A percentile compares a stretch with the other conserved stretches of the same genome.
Conservation (phyloP, 2,329 filamentous ascomycete species). For the Falciphora oryzae region DNA sequence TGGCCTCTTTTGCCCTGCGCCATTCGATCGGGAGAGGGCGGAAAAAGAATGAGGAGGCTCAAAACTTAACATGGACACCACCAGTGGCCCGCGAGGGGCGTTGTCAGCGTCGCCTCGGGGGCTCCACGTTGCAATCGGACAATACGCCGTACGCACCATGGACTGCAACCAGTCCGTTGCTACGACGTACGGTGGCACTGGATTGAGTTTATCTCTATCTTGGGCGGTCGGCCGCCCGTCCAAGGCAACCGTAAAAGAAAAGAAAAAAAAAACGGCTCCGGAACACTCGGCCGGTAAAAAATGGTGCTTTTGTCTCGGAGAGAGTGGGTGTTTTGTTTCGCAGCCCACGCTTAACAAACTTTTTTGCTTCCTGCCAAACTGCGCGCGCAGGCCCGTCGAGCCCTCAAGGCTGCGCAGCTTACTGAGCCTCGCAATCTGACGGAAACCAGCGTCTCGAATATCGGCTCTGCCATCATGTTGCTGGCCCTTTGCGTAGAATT, state of each 20-base stretch:
- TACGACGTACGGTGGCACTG: background rate
- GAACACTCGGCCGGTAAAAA: background rate
- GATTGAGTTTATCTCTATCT: background rate
- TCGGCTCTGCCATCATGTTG: background rate
- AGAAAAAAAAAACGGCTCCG: background rate
- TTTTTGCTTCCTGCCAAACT: background rate
- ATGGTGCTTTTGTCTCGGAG: background rate
- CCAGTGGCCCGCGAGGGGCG: too few species aligned
- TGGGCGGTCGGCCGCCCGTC: too few species aligned
- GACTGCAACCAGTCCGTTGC: background rate
- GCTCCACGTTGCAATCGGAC: background rate
- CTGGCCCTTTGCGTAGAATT: background rate
- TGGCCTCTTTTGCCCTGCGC: background rate
- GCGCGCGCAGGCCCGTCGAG: background rate
- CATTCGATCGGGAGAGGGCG: background rate
- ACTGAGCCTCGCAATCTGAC: background rate
- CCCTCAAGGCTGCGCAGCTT: too few species aligned
- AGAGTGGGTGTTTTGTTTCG: background rate
- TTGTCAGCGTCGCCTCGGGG: too few species aligned
- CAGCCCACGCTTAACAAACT: background rate
- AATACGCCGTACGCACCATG: background rate
- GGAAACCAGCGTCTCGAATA: background rate
- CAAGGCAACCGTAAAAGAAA: background rate
- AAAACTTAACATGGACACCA: background rate
- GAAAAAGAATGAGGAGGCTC: background rate